Base-by-base conservation (phyloP, 2,329 filamentous ascomycete species). In the Epichloe festucae region DNA sequence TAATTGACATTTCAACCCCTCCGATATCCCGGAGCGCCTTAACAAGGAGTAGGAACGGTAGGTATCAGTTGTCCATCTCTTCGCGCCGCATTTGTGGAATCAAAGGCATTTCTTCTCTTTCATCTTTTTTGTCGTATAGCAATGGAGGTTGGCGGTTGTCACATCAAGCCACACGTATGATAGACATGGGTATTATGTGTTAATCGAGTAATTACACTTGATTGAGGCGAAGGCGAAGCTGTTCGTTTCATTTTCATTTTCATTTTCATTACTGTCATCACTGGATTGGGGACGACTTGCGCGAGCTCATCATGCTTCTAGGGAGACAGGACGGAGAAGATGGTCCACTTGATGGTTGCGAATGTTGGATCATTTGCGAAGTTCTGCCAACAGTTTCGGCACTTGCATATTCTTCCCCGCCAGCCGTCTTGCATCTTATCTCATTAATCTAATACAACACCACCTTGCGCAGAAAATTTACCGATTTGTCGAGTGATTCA, bases 171-270 rank as follows among this genome's bases (percentile, higher is more conserved):
- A 48, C 19, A 48, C 43, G 44, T 40, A 50, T 34, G 51, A 53
- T 53, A 53, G 51, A 50, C 34, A 47, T 39, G 43, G 51, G 39
- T 40, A 50, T 44, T 48, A 47, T 48, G 34, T 43, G 44, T 48
- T 51, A 8, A 38, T 48, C 27, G 27, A 51, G 44, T 51, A 34
- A 46, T 45, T 34, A 10, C 14, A 40, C 40, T 40, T 41, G n/a
- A 51, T 38, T 41, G 35, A 23, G 49, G 49, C 39, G 43, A 44
- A 23, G 49, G 49, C 39, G 43, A 44, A 43, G 21, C 15, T 50
- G 21, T 50, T 17, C 31, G 15, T 45, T 44, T 12, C 8, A 31
- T 27, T 8, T 8, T 3, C 27, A 27, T 31, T 3, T 10, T 31
- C 27, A 31, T 23, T 39, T 5, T 10, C 27, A 31, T 23, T 19